These are phyloP conservation scores for Hyaloscypha variabilis DNA, from an alignment of 495 filamentous ascomycete species.

Conservation along the genomic window DNA sequence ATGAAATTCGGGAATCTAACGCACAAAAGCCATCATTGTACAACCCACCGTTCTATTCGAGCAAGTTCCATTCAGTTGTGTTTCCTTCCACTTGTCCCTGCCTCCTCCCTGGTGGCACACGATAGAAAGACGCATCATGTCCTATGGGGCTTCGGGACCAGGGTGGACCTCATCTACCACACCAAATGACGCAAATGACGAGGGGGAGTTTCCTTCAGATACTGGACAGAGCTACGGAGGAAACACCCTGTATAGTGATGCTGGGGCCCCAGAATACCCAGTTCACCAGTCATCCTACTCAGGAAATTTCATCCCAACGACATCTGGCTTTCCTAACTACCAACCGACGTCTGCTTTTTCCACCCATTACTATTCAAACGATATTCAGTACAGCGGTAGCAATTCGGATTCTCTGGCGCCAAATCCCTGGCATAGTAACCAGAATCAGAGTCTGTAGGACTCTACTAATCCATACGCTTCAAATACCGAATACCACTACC, in stretches of 20 bases:
- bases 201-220: background rate
- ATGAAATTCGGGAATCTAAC: slow-evolving; percentile 2
- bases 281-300: background rate
- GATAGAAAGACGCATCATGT: background rate
- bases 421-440: background rate
- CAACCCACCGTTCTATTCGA: background rate
- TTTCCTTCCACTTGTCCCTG: background rate
- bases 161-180: background rate
- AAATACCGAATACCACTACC: background rate
- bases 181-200: background rate
- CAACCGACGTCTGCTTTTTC: background rate
- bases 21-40: slow-evolving; percentile 5
- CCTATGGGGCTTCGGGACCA: background rate
- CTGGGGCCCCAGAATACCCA: background rate
- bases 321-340: background rate
- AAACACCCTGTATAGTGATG: background rate
- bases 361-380: background rate
- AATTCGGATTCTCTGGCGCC: background rate
- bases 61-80: background rate
- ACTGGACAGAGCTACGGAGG: background rate
- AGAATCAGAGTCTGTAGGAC: slow-evolving; percentile 6
- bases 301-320: background rate
- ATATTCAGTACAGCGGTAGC: background rate
- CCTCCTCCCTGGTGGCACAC: background rate
- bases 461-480: background rate